phyloP scores from a whole-genome alignment of 2,329 filamentous ascomycete species.

The Aspergillaceae sp. region DNA sequence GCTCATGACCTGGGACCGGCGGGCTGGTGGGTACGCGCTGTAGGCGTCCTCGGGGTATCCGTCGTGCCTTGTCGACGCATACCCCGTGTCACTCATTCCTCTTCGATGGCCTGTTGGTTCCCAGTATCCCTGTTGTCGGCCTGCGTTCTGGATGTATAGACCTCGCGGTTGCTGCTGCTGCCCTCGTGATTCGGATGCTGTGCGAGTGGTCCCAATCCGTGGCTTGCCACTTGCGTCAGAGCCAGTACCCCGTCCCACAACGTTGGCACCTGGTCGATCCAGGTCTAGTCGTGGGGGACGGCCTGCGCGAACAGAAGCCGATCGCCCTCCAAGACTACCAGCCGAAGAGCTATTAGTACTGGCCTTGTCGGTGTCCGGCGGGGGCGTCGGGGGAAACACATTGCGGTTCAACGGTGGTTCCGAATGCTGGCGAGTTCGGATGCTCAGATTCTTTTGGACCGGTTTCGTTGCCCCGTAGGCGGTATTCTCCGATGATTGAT shows the following conservation, averaged over 20 bases:
- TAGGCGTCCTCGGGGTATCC: conserved; percentile 43
- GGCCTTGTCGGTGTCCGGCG: conserved; percentile 72
- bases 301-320: conserved; percentile 41
- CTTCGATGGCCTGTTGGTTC: conserved; percentile 24
- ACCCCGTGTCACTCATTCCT: conserved; percentile 24
- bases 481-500: conserved; percentile 72
- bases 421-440: conserved; percentile 68
- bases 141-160: conserved; percentile 16
- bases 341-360: conserved; percentile 20
- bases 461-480: conserved; percentile 90
- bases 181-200: conserved; percentile 45
- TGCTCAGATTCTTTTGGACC: conserved; percentile 74
- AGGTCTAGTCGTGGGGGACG: conserved; percentile 40
- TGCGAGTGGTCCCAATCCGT: conserved; percentile 40
- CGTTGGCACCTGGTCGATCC: conserved; percentile 20
- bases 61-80: conserved; percentile 17
- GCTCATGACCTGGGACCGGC: conserved; percentile 28
- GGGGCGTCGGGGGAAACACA: conserved; percentile 95
- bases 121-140: conserved; percentile 20
- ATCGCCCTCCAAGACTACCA: conserved; percentile 30
- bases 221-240: conserved; percentile 27
- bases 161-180: conserved; percentile 26
- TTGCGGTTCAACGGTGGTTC: conserved; percentile 71
- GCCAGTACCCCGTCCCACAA: conserved; percentile 24
- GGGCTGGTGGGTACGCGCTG: conserved; percentile 59